Base-by-base conservation (phyloP, 345 rosid species). In the Salix suchowensis region DNA sequence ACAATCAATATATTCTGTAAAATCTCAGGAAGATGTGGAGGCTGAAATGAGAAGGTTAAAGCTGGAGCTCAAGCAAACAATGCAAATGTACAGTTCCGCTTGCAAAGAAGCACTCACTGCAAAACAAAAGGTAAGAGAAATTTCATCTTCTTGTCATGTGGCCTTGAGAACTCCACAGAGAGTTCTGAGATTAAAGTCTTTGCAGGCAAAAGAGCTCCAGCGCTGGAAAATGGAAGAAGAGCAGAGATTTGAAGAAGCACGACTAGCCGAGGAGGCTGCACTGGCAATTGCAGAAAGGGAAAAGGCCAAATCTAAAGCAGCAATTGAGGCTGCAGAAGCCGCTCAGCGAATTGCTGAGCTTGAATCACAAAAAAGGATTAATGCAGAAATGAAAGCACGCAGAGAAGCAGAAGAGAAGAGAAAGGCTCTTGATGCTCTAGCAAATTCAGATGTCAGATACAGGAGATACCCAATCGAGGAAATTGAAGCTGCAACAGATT, bases 71-170 rank as follows among this genome's bases (percentile, higher is more conserved):
- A 93, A 91, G 85, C 98, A 95, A 79, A 95, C 98, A 9, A 95
- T 95, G 92, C 93, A 93, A 73, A 90, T 93, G 98, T 95, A 91
- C 82, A 89, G 92, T 67, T 84, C 90, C 66, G 98, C 98, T 68
- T 95, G 97, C 85, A 93, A 90, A 79, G 98, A 95, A 87, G 98
- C 98, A 7, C 92, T 93, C 82, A 64, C 91, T 12, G 97, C 98
- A 65, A 93, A 91, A 79, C 88, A 90, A 32, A 93, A 88, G 94
- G 97, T 92, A 77, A 2, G 9, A 19, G 1, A 65, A 74, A 46
- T 52, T 26, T 9, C 18, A 69, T 68, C 60, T 24, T 16, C 36
- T 70, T n/a, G 65, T 24, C 50, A 48, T 46, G 48, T 19, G 34
- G 13, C 19, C 30, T 28, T 58, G 8, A 58, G 64, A 40, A 15